These are phyloP conservation scores for Hortiboletus flavorubellus DNA, from an alignment of 768 basidiomycete genomes.

Conservation along the genomic window DNA sequence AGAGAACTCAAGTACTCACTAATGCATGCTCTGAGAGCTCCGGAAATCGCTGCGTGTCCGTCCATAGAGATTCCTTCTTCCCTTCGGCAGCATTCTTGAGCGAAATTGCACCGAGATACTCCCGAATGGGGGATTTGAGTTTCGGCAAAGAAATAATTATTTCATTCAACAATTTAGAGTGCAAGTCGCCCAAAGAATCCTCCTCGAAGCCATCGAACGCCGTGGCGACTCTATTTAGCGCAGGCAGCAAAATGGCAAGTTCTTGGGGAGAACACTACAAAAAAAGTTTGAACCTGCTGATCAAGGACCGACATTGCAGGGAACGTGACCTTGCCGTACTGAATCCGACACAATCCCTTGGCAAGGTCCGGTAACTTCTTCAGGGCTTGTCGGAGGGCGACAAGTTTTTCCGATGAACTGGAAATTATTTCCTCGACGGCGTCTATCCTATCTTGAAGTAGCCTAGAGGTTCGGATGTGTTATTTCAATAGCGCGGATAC, in stretches of 20 bases:
- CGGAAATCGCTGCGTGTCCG: slow-evolving; percentile 47
- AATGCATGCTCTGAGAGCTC: slow-evolving; percentile 54
- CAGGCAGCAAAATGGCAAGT: slow-evolving; percentile 67
- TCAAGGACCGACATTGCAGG: not conserved
- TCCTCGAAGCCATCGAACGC: slow-evolving; percentile 52
- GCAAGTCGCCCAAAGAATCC: slow-evolving; percentile 52
- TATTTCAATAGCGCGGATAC: not conserved
- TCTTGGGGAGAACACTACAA: slow-evolving; percentile 79
- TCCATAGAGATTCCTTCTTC: slow-evolving; percentile 71
- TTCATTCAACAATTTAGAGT: slow-evolving; percentile 63
- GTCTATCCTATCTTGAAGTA: slow-evolving; percentile 71
- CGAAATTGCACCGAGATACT: slow-evolving; percentile 54
- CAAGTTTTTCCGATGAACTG: slow-evolving; percentile 59
- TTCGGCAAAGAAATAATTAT: slow-evolving; percentile 68
- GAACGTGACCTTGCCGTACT: slow-evolving; percentile 77
- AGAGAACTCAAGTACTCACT: slow-evolving; percentile 40
- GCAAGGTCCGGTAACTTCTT: slow-evolving; percentile 83
- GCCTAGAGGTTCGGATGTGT: slow-evolving; percentile 39
- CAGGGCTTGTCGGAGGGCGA: slow-evolving; percentile 65
- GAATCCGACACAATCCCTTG: slow-evolving; percentile 81
- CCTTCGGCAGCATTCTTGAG: slow-evolving; percentile 63
- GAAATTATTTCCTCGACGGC: slow-evolving; percentile 80
- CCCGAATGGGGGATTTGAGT: slow-evolving; percentile 50
- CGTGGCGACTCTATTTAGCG: slow-evolving; percentile 66
- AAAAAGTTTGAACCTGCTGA: not conserved